These are phyloP conservation scores for Lablab purpureus DNA, from an alignment of 306 rosid species.

Conservation along the genomic window DNA sequence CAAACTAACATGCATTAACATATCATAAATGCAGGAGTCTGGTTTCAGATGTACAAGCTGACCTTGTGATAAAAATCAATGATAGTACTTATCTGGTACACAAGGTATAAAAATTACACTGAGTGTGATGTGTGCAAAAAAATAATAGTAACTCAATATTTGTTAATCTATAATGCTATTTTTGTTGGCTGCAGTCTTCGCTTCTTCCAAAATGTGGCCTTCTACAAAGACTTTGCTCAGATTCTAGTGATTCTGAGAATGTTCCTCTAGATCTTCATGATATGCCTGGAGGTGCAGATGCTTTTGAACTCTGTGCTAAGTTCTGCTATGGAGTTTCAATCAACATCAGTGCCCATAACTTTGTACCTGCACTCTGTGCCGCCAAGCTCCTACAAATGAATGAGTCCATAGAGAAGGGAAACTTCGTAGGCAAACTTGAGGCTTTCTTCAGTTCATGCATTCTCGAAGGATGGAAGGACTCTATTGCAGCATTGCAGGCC, in stretches of 20 bases:
- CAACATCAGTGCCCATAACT: constrained; percentile 84
- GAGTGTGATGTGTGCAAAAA: constrained; percentile 10
- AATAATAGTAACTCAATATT: constrained; percentile 5
- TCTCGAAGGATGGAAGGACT: constrained; percentile 96
- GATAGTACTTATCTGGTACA: constrained; percentile 74
- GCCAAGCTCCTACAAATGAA: constrained; percentile 88
- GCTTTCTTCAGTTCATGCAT: constrained; percentile 87
- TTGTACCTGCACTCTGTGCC: constrained; percentile 77
- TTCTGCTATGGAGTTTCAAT: constrained; percentile 91
- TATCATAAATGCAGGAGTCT: constrained; percentile 67
- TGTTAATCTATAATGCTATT: constrained; percentile 50
- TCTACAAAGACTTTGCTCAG: constrained; percentile 77
- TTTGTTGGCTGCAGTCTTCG: constrained; percentile 75
- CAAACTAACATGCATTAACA: constrained; percentile 34
- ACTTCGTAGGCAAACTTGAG: constrained; percentile 79
- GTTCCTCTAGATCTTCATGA: constrained; percentile 77
- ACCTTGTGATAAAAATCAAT: constrained; percentile 73
- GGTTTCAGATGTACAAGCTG: constrained; percentile 70
- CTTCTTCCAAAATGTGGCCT: constrained; percentile 82
- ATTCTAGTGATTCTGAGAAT: constrained; percentile 54
- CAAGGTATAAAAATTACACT: constrained; percentile 66
- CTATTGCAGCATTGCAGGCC: constrained; percentile 69
- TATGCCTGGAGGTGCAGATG: constrained; percentile 85
- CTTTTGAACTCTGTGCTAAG: constrained; percentile 89
- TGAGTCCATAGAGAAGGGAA: constrained; percentile 77